These are phyloP conservation scores for Dendrobium huoshanense DNA, from an alignment of 106 monocot genomes.

Conservation along the genomic window DNA sequence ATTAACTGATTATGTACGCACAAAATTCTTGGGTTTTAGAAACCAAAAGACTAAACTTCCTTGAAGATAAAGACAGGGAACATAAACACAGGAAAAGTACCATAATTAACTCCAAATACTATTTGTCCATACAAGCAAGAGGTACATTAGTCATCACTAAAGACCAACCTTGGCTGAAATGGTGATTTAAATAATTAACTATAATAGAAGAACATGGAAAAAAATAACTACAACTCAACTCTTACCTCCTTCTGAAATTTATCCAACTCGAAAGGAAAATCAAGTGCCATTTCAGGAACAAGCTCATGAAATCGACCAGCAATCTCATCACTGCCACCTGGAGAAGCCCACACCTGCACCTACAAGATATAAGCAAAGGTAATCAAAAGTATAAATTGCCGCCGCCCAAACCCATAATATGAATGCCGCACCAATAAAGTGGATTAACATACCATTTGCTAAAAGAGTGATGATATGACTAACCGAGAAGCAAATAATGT, in stretches of 20 bases:
- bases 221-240: not conserved
- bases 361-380: slow-evolving; percentile 16
- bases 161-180: not conserved
- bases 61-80: not conserved
- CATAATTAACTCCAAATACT: not conserved
- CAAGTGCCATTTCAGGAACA: slow-evolving; percentile 88
- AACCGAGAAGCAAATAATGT: not conserved
- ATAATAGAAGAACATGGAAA: not conserved
- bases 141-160: not conserved
- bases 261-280: slow-evolving; percentile 95
- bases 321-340: slow-evolving; percentile 54
- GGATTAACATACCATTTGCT: not conserved
- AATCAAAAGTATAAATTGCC: not conserved
- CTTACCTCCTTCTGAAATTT: slow-evolving; percentile 94
- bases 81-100: not conserved
- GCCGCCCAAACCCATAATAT: not conserved
- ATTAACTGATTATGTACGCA: not conserved
- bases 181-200: not conserved
- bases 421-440: not conserved
- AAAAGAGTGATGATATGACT: not conserved
- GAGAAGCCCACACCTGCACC: slow-evolving; percentile 56
- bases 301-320: slow-evolving; percentile 56
- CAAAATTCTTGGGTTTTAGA: not conserved
- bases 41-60: not conserved
- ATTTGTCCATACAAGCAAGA: not conserved